phyloP scores from a whole-genome alignment of 2,329 filamentous ascomycete genomes.

The Aspergillus intermedius region DNA sequence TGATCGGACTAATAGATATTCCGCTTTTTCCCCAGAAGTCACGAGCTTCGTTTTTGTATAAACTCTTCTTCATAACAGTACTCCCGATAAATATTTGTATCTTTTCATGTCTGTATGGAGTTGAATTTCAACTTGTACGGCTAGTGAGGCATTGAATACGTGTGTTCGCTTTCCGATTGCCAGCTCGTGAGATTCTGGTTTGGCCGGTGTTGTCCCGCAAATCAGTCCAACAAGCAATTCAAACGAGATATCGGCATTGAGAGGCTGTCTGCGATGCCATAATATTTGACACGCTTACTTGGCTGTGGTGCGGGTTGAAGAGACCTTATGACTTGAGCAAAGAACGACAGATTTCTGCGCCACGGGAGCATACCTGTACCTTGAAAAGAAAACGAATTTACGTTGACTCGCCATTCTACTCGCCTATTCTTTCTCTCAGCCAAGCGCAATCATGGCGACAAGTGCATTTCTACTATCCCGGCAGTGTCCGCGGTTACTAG shows the following conservation, averaged over 20 bases:
- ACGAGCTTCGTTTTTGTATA: slow-evolving; percentile 3
- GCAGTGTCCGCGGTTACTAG: slow-evolving; percentile 3
- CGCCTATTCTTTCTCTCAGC: background rate
- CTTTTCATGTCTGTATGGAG: background rate
- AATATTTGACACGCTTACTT: background rate
- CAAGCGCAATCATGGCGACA: slow-evolving; percentile 9
- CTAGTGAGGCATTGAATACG: background rate
- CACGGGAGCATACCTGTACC: background rate
- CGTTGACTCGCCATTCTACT: background rate
- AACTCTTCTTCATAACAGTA: background rate
- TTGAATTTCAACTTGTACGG: background rate
- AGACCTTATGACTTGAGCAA: background rate
- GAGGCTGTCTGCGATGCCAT: background rate
- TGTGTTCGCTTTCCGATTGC: background rate
- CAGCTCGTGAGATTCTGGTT: background rate
- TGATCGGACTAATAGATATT: background rate
- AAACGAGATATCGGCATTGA: too few species aligned
- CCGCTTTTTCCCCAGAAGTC: background rate
- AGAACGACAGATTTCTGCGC: background rate
- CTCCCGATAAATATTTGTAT: background rate
- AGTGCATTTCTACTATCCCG: slow-evolving; percentile 6
- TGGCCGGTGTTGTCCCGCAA: background rate
- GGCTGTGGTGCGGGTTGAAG: background rate
- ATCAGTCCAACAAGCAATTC: background rate
- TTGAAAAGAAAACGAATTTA: background rate